Conservation (phyloP, 805 yeast genomes). For the Kuraishia piskuri region DNA sequence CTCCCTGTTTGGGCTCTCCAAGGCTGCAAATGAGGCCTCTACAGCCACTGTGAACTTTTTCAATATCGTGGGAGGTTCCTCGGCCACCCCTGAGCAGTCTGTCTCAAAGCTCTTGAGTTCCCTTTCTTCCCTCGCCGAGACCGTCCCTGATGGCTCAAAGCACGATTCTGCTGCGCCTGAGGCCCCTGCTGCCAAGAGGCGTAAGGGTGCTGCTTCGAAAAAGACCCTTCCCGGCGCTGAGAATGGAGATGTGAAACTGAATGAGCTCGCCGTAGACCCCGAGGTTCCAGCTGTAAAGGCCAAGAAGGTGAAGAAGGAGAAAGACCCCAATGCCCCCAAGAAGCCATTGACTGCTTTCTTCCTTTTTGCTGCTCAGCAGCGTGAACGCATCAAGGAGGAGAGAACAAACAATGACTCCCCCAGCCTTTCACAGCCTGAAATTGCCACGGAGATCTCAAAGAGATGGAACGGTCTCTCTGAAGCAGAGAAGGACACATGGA, state of each 20-base stretch:
- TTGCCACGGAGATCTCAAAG: constrained; percentile 70
- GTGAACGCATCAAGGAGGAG: constrained; percentile 64
- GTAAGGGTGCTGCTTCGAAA: constrained; percentile 12
- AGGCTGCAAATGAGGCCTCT: constrained; percentile 82
- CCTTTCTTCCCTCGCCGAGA: background rate
- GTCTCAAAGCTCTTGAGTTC: background rate
- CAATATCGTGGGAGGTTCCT: constrained; percentile 35
- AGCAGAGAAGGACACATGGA: constrained; percentile 67
- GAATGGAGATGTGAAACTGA: constrained; percentile 3
- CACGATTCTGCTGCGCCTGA: constrained; percentile 9
- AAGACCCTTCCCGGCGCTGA: constrained; percentile 13
- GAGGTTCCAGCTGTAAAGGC: constrained; percentile 25
- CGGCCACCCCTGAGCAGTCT: background rate
- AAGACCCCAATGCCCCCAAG: constrained; percentile 92
- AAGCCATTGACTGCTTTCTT: constrained; percentile 88
- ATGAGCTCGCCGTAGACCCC: constrained; percentile 10
- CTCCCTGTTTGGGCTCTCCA: constrained; percentile 72
- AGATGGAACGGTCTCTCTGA: constrained; percentile 70
- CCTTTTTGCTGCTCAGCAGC: constrained; percentile 63
- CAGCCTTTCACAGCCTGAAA: constrained; percentile 63
- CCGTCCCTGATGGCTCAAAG: background rate
- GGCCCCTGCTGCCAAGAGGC: constrained; percentile 11
- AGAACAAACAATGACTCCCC: constrained; percentile 51
- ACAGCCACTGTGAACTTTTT: constrained; percentile 71
- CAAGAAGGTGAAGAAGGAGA: constrained; percentile 42